These are phyloP conservation scores for Phytophthora pisi DNA, from an alignment of 352 stramenopile species.

Conservation along the genomic window DNA sequence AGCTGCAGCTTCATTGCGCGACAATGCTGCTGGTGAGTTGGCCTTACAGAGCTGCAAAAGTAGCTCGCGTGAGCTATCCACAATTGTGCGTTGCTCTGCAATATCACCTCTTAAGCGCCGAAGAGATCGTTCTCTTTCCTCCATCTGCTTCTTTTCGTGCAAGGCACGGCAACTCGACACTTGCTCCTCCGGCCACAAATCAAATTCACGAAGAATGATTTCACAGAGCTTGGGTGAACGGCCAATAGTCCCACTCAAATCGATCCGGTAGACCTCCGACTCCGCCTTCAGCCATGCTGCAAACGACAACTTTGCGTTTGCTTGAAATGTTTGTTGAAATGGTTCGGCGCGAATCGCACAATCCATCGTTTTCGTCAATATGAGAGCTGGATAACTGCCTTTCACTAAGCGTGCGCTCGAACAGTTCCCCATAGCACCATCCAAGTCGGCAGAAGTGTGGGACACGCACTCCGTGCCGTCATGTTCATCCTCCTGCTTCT, in stretches of 20 bases:
- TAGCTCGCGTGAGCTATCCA: background rate
- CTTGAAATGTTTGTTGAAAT: background rate
- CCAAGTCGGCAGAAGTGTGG: constrained; percentile 13
- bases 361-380: background rate
- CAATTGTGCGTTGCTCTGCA: background rate
- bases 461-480: constrained; percentile 30
- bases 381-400: constrained; percentile 22
- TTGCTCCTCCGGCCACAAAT: background rate
- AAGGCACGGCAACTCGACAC: background rate
- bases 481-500: constrained; percentile 41
- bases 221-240: background rate
- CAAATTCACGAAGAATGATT: background rate
- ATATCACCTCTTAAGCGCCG: background rate
- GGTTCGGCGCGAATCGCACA: background rate
- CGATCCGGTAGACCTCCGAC: background rate
- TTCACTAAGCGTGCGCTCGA: constrained; percentile 29
- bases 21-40: too few species aligned
- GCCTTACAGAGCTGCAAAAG: background rate
- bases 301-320: background rate
- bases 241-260: background rate
- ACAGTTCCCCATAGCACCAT: background rate
- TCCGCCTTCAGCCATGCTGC: background rate
- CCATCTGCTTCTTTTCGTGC: background rate
- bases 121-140: background rate
- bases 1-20: background rate